A percentile compares a stretch with the other conserved stretches of the same genome.
These are phyloP conservation scores for Byssochlamys sp. DNA, from an alignment of 2,329 filamentous ascomycete genomes.

Conservation along the genomic window DNA sequence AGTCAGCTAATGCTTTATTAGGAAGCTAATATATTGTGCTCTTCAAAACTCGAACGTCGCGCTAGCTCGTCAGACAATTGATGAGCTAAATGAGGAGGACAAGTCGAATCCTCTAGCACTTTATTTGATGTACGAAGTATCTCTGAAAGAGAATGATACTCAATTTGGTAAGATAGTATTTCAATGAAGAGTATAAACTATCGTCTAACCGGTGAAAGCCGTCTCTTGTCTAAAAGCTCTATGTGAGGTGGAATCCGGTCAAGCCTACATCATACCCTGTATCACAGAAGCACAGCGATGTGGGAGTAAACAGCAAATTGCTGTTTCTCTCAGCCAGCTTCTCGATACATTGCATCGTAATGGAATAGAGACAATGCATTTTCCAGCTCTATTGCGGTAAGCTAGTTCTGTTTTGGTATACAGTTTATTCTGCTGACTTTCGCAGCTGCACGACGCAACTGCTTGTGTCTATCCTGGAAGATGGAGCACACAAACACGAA, in stretches of 20 bases:
- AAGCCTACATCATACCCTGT: constrained; percentile 67
- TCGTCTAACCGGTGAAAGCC: constrained; percentile 45
- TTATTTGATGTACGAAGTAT: constrained; percentile 67
- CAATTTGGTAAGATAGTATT: constrained; percentile 46
- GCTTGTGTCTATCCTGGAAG: constrained; percentile 35
- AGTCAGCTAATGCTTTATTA: constrained; percentile 28
- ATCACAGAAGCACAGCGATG: constrained; percentile 63
- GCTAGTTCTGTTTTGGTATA: constrained; percentile 29
- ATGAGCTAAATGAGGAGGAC: constrained; percentile 49
- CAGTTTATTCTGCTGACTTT: constrained; percentile 5
- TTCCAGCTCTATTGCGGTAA: constrained; percentile 57
- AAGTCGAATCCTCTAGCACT: constrained; percentile 56
- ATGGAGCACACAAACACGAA: constrained; percentile 13
- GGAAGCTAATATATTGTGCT: constrained; percentile 64
- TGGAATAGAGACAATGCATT: constrained; percentile 25
- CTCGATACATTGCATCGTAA: constrained; percentile 29
- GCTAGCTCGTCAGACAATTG: constrained; percentile 47
- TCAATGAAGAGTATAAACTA: constrained; percentile 37
- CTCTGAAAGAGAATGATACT: constrained; percentile 50
- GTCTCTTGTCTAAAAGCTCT: constrained; percentile 52
- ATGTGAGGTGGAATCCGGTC: constrained; percentile 45
- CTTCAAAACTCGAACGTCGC: constrained; percentile 49
- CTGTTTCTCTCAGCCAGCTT: constrained; percentile 51
- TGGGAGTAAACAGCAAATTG: constrained; percentile 52
- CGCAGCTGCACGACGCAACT: constrained; percentile 37